phyloP scores from a whole-genome alignment of 306 rosid genomes.

The Acmispon strigosus region DNA sequence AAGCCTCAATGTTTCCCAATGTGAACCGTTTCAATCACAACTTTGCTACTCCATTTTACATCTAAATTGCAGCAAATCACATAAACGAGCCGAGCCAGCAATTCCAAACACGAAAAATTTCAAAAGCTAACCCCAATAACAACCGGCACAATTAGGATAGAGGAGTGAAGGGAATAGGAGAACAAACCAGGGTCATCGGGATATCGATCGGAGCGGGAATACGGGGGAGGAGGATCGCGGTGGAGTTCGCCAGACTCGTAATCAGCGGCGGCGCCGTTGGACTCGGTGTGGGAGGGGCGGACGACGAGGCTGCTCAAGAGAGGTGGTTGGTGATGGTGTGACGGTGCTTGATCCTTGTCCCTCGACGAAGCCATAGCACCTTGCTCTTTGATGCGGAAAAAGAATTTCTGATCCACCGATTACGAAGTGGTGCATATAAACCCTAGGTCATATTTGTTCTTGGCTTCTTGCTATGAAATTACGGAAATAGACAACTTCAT shows the following conservation, averaged over 20 bases:
- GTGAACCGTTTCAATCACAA: background rate
- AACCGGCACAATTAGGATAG: background rate
- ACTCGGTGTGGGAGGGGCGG: conserved; percentile 34
- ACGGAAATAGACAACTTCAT: too few species aligned
- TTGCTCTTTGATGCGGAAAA: too few species aligned
- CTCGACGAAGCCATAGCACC: conserved; percentile 29
- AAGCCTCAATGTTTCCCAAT: background rate
- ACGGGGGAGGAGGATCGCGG: conserved; percentile 32
- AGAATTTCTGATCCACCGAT: background rate
- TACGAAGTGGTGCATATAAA: too few species aligned
- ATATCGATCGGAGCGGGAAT: conserved; percentile 38
- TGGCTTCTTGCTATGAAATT: too few species aligned
- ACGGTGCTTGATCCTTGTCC: conserved; percentile 28
- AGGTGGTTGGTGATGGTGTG: conserved; percentile 38
- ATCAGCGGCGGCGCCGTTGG: conserved; percentile 6
- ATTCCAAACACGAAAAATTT: background rate
- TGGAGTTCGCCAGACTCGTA: conserved; percentile 36
- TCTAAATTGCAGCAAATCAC: background rate
- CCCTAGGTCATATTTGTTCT: too few species aligned
- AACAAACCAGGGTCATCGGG: conserved; percentile 35
- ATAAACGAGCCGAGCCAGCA: background rate
- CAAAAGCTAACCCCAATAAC: background rate
- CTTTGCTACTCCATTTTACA: background rate
- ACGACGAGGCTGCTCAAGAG: conserved; percentile 43
- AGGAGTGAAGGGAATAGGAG: background rate